Evolutionary conservation across 1,284 basidiomycete species (phyloP), one percentile per base, ranked within the genome.

Genomic region (Uromyces viciae-fabae): DNA sequence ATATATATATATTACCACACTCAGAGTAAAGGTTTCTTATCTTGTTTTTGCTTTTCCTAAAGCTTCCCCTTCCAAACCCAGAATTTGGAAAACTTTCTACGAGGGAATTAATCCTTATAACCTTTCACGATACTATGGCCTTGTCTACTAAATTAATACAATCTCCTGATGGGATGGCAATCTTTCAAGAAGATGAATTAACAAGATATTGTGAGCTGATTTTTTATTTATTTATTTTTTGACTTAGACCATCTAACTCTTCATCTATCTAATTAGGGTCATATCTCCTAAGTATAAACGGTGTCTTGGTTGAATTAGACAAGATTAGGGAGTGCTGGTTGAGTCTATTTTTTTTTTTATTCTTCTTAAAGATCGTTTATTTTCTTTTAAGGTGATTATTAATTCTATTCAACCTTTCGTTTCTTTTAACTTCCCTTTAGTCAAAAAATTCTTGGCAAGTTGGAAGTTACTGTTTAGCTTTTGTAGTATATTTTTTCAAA

Each of bases 221-320:
- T 22, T 58, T 40, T 56, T 25, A 28, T 28, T 2, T 64, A n/a
- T n/a, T 33, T 66, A 28, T 43, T 19, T 11, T 19, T 3, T 46
- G 40, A 33, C 40, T n/a, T 7, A 33, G 40, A 14, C 8, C n/a
- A 8, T 69, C 43, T 69, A 31, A 1, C n/a, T 0, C 28, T 54
- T 43, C 31, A 3, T 28, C 22, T 11, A 54, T 52, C 1, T 31
- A 71, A 28, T 36, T 36, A 78, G 76, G 76, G 76, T 54, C 54
- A 25, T 78, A 78, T 28, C 49, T 78, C 11, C 46, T 78, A 28
- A 71, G 76, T 58, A 60, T 52, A 40, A 78, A 58, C n/a, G 64
- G 76, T 43, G 66, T 78, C 17, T 49, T 78, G 52, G 62, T 68
- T 11, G 64, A 78, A 71, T 68, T 78, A 38, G 76, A 78, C 40